These are phyloP conservation scores for Hordeum marinum DNA, from an alignment of 176 grass and related monocot genomes.

Conservation along the genomic window DNA sequence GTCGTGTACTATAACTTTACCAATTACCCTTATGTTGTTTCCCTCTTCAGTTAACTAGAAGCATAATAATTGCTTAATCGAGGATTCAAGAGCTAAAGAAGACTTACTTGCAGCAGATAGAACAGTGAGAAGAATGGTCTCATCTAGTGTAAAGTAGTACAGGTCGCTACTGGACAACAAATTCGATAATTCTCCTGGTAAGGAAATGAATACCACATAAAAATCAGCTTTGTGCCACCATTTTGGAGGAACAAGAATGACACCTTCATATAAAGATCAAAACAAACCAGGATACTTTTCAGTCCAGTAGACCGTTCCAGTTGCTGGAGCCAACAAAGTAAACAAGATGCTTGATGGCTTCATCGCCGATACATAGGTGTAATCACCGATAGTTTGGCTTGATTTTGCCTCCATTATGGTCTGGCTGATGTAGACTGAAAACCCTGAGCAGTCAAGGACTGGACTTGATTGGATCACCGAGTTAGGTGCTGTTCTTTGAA, in stretches of 20 bases:
- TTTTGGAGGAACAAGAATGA: background rate
- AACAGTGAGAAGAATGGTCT: constrained; percentile 52
- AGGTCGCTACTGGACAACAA: constrained; percentile 50
- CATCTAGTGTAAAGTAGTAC: constrained; percentile 48
- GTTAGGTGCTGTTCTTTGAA: constrained; percentile 42
- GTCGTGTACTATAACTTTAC: background rate
- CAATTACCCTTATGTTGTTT: background rate
- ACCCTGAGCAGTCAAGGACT: constrained; percentile 63
- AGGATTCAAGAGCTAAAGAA: constrained; percentile 3
- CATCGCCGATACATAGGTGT: constrained; percentile 55
- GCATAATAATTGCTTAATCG: background rate
- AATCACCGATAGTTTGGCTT: constrained; percentile 31
- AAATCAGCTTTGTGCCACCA: background rate
- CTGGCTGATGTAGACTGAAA: constrained; percentile 57
- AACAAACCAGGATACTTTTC: constrained; percentile 55
- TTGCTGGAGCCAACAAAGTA: constrained; percentile 62
- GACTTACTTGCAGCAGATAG: constrained; percentile 67
- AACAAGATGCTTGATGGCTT: constrained; percentile 48
- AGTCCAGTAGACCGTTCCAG: constrained; percentile 78
- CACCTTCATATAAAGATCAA: background rate
- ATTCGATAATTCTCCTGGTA: constrained; percentile 61
- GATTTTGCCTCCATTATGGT: constrained; percentile 58
- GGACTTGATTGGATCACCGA: constrained; percentile 64
- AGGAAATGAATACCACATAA: background rate
- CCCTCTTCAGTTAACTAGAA: background rate